Conservation (phyloP, 202 grass and related monocot species). For the Tripidium arundinaceum region DNA sequence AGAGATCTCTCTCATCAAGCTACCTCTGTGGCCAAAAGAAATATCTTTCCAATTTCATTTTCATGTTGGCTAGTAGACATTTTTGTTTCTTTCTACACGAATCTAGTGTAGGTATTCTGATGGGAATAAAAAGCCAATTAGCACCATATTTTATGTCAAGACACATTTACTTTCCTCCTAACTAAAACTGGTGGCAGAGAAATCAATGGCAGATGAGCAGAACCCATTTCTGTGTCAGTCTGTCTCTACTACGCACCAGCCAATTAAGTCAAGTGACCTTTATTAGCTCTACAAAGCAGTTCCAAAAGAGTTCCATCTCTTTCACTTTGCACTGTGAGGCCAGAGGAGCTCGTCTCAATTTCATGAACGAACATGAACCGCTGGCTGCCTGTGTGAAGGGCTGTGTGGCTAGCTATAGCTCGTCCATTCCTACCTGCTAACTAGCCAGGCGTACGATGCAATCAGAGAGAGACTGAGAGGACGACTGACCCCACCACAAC, state of each 20-base stretch:
- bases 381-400: background rate
- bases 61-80: too few relatives aligned
- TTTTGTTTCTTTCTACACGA: too few relatives aligned
- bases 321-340: conserved; percentile 20
- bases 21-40: background rate
- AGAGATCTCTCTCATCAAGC: too few relatives aligned
- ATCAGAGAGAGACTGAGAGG: background rate
- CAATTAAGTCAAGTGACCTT: background rate
- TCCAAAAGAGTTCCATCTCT: conserved; percentile 23
- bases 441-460: background rate
- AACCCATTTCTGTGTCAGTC: conserved; percentile 4
- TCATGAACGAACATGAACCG: background rate
- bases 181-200: background rate
- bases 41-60: background rate
- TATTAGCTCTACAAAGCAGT: conserved; percentile 9
- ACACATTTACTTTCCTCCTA: conserved; percentile 21
- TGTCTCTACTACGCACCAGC: background rate
- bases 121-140: background rate
- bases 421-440: conserved; percentile 1
- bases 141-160: background rate
- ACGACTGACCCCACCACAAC: conserved; percentile 27
- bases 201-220: conserved; percentile 5
- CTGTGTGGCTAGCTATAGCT: background rate
- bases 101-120: background rate
- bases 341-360: background rate